phyloP scores from a whole-genome alignment of 768 basidiomycete genomes.

The Erythrobasidium yunnanense region DNA sequence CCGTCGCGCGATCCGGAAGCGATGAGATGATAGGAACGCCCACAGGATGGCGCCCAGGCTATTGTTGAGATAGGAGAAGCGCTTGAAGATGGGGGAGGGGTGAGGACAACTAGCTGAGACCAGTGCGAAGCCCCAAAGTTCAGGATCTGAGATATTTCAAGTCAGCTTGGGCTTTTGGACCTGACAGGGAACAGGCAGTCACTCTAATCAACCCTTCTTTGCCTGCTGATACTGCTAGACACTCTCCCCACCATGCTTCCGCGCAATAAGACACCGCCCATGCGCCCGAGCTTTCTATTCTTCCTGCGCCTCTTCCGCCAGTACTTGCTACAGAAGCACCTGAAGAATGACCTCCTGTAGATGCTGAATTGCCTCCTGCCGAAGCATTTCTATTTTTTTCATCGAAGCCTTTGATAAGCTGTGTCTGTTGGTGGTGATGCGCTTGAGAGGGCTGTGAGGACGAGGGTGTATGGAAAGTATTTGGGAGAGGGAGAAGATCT shows the following conservation, averaged over 20 bases:
- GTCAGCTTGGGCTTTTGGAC: too few relatives aligned
- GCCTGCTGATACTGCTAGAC: constrained; percentile 68
- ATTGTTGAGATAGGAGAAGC: constrained; percentile 63
- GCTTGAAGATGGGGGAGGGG: constrained; percentile 37
- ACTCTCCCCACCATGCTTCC: constrained; percentile 87
- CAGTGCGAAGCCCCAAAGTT: constrained; percentile 54
- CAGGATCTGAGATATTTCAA: too few relatives aligned
- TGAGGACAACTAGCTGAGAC: constrained; percentile 44
- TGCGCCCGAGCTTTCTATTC: constrained; percentile 74
- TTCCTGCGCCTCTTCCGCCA: constrained; percentile 44
- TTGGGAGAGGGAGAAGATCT: constrained; percentile 55
- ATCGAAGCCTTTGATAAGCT: not conserved
- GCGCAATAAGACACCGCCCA: constrained; percentile 95
- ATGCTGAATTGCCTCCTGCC: constrained; percentile 47
- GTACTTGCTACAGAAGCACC: constrained; percentile 51
- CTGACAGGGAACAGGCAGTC: constrained; percentile 29
- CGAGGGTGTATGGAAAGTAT: constrained; percentile 1
- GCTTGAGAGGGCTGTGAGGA: not conserved
- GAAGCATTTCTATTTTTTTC: not conserved
- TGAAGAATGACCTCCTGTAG: constrained; percentile 47
- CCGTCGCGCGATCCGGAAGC: constrained; percentile 84
- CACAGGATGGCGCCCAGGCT: constrained; percentile 88
- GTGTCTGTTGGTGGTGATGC: constrained; percentile 6
- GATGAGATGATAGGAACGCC: constrained; percentile 83
- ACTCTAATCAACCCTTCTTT: constrained; percentile 67